Evolutionary conservation across 495 filamentous ascomycete species (phyloP).

Genomic region (Daldinia vernicosa): DNA sequence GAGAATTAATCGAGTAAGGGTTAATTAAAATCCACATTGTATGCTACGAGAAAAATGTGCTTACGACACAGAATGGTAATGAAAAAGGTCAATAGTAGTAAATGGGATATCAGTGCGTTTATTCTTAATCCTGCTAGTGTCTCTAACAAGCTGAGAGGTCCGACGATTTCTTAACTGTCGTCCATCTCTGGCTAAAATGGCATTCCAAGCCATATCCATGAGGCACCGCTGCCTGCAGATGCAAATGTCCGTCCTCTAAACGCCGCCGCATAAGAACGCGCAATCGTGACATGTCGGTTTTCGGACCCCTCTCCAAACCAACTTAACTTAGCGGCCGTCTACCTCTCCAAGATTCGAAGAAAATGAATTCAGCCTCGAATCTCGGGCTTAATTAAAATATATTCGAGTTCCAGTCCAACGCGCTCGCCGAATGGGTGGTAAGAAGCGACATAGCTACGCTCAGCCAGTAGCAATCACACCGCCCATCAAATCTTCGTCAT

Average conservation of each 20-base stretch:
- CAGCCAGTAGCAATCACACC: constrained; percentile 47
- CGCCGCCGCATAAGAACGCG: constrained; percentile 26
- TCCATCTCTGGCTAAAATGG: constrained; percentile 17
- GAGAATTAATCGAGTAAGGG: background rate
- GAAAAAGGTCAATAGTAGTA: constrained; percentile 14
- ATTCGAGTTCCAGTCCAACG: background rate
- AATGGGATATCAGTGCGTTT: constrained; percentile 31
- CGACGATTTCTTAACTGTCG: constrained; percentile 6
- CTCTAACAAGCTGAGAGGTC: constrained; percentile 1
- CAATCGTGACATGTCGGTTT: constrained; percentile 4
- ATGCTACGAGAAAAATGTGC: constrained; percentile 29
- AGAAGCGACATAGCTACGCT: background rate
- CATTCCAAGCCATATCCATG: background rate
- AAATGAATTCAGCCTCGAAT: background rate
- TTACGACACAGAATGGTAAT: constrained; percentile 27
- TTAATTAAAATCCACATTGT: constrained; percentile 5
- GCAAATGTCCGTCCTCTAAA: constrained; percentile 24
- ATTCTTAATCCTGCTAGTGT: constrained; percentile 14
- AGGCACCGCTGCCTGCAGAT: constrained; percentile 11
- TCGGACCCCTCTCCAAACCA: background rate
- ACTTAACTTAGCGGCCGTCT: background rate
- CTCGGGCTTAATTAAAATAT: background rate
- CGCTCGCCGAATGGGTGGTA: background rate
- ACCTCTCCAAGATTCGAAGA: background rate
- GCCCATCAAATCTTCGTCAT: constrained; percentile 77